phyloP scores from a whole-genome alignment of 169 alveolate genomes.

The Cyclospora cayetanensis region DNA sequence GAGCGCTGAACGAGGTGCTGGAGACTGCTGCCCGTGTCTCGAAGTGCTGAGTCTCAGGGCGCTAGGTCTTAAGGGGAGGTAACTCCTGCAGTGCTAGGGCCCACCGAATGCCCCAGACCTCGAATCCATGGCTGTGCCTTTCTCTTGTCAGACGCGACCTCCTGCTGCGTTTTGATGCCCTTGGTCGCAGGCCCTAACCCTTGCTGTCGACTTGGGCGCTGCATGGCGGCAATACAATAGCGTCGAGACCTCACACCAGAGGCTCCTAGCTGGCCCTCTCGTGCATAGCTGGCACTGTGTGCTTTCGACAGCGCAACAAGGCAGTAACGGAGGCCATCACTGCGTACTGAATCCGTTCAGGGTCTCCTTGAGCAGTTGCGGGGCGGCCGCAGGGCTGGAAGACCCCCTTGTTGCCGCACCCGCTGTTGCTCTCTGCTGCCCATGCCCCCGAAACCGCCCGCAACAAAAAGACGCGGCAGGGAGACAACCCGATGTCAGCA shows the following conservation, averaged over 20 bases:
- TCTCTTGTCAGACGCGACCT: background rate
- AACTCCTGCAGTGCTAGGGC: no score
- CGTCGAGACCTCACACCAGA: background rate
- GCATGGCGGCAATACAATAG: background rate
- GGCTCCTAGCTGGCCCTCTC: background rate
- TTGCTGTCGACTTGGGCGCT: background rate
- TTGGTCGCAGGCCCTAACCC: background rate
- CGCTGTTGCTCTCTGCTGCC: background rate
- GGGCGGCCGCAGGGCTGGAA: background rate
- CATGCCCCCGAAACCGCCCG: background rate
- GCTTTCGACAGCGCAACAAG: no score
- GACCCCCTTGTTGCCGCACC: constrained; percentile 49
- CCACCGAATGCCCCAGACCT: no score
- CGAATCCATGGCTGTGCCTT: background rate
- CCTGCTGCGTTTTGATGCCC: no score
- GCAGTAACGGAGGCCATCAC: no score
- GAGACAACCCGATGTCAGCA: no score
- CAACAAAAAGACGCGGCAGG: background rate
- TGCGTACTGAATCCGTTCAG: no score
- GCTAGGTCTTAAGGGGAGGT: no score
- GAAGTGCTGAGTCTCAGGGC: no score
- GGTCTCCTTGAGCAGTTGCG: background rate
- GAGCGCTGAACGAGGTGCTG: no score
- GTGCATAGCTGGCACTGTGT: background rate
- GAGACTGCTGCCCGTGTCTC: no score